phyloP scores from a whole-genome alignment of 148 eudicot species.

The Vaccinium darrowii region DNA sequence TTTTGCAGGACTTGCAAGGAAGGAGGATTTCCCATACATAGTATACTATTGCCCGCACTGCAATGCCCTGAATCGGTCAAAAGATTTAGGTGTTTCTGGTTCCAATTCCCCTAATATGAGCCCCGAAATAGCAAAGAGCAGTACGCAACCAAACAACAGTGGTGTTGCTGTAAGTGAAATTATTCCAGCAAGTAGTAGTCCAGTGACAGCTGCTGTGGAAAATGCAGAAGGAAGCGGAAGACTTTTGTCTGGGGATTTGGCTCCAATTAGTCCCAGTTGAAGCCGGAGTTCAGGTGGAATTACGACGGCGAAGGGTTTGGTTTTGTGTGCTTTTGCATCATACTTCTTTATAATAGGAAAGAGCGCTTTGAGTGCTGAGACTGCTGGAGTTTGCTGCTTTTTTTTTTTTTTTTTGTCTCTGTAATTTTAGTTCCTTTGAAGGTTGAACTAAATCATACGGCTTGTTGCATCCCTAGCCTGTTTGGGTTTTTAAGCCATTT shows the following conservation, averaged over 20 bases:
- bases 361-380: neutral
- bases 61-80: slow-evolving; percentile 75
- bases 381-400: neutral
- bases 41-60: slow-evolving; percentile 96
- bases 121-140: slow-evolving; percentile 27
- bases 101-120: slow-evolving; percentile 26
- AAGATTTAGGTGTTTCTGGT: slow-evolving; percentile 35
- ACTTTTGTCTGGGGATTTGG: neutral
- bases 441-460: neutral
- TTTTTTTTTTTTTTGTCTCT: neutral
- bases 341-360: neutral
- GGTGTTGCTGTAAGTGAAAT: slow-evolving; percentile 28
- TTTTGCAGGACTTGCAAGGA: slow-evolving; percentile 81
- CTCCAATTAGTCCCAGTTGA: slow-evolving; percentile 3
- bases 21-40: slow-evolving; percentile 79
- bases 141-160: slow-evolving; percentile 22
- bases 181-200: slow-evolving; percentile 18
- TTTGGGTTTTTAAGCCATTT: neutral
- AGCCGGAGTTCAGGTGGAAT: neutral
- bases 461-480: neutral
- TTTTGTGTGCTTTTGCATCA: neutral
- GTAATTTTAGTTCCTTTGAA: neutral
- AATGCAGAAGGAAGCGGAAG: slow-evolving; percentile 24
- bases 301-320: neutral
- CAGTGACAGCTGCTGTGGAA: slow-evolving; percentile 29